Conservation (phyloP, 495 filamentous ascomycete genomes). For the Penicillium riverlandense region DNA sequence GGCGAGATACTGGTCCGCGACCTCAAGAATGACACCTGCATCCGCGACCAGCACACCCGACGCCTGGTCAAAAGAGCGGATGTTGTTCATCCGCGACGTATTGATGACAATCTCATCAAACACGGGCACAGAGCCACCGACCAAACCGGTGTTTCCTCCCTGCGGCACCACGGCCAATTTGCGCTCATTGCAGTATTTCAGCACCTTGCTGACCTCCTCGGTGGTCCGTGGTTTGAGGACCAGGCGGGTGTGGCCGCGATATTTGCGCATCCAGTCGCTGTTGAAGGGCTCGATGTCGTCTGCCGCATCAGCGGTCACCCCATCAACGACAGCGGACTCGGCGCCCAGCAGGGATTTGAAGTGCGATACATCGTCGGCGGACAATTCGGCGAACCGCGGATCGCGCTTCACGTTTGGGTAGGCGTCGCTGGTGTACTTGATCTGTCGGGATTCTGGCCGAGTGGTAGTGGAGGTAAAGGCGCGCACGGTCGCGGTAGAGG, state of each 20-base stretch:
- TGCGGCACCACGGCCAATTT: constrained; percentile 93
- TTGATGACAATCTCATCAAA: constrained; percentile 97
- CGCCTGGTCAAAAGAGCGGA: constrained; percentile 84
- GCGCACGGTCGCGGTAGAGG: constrained; percentile 19
- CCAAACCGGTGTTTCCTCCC: constrained; percentile 92
- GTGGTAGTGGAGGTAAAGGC: constrained; percentile 27
- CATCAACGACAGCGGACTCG: constrained; percentile 76
- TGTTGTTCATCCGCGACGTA: constrained; percentile 79
- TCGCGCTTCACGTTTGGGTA: constrained; percentile 81
- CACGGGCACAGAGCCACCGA: constrained; percentile 90
- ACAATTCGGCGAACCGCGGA: constrained; percentile 60
- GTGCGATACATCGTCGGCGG: constrained; percentile 66
- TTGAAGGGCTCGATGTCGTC: constrained; percentile 91
- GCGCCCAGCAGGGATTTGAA: constrained; percentile 72
- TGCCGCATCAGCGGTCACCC: constrained; percentile 59
- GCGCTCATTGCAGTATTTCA: constrained; percentile 90
- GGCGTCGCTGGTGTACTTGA: constrained; percentile 72
- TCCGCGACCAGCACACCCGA: constrained; percentile 87
- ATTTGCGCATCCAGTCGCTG: constrained; percentile 98
- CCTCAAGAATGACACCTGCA: constrained; percentile 84
- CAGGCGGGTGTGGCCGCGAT: constrained; percentile 79
- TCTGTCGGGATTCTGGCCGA: constrained; percentile 37
- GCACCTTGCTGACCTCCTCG: constrained; percentile 77
- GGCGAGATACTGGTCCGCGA: constrained; percentile 75
- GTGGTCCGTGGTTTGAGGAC: constrained; percentile 79